Evolutionary conservation across 2,329 filamentous ascomycete species (phyloP).

Genomic region (Fusarium sp.): DNA sequence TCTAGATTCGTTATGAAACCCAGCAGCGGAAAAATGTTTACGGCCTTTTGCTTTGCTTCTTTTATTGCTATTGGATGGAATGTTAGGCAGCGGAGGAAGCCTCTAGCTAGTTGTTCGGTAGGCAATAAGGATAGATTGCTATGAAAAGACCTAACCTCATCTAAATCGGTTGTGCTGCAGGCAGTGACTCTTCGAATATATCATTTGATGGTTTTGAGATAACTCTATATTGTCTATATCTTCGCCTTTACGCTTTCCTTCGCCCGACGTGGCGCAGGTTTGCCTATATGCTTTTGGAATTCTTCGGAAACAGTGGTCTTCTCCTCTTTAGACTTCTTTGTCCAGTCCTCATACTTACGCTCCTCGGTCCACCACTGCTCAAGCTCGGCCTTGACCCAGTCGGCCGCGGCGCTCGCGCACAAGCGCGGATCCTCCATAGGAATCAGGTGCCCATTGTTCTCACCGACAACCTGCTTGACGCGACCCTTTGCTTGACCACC

Average conservation of each 20-base stretch:
- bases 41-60: not conserved
- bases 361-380: conserved; percentile 71
- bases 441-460: conserved; percentile 82
- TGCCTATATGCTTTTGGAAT: conserved; percentile 68
- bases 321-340: conserved; percentile 61
- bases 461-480: conserved; percentile 76
- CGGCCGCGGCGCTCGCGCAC: conserved; percentile 73
- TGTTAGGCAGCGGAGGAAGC: not conserved
- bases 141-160: too few relatives aligned
- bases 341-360: conserved; percentile 70
- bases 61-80: not conserved
- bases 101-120: not conserved
- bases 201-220: too few relatives aligned
- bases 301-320: conserved; percentile 68
- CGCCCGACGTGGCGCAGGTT: conserved; percentile 32
- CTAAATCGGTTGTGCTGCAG: conserved; percentile 22
- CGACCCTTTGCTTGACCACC: conserved; percentile 74
- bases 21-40: not conserved
- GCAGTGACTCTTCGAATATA: not conserved
- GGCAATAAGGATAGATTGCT: not conserved
- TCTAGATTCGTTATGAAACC: not conserved
- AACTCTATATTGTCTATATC: conserved; percentile 40
- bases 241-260: conserved; percentile 50
- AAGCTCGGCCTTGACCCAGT: conserved; percentile 72
- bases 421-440: conserved; percentile 82